Conservation (phyloP, 441 rosid species). For the Macaranga tanarius region DNA sequence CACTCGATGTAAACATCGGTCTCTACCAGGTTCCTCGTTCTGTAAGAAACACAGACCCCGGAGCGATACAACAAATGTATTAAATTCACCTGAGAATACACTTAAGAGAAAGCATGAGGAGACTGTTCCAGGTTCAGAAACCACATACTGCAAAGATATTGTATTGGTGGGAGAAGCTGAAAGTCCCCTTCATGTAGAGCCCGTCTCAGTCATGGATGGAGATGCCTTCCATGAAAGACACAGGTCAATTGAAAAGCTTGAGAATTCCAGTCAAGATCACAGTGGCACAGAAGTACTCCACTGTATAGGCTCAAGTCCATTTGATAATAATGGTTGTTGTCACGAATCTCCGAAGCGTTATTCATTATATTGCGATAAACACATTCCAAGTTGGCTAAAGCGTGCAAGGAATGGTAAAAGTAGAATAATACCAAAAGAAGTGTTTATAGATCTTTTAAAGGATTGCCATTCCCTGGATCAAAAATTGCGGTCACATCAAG, state of each 20-base stretch:
- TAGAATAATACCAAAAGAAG: constrained; percentile 91
- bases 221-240: constrained; percentile 36
- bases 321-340: constrained; percentile 49
- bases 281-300: constrained; percentile 35
- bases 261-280: constrained; percentile 41
- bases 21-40: constrained; percentile 74
- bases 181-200: constrained; percentile 49
- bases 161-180: constrained; percentile 50
- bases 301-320: constrained; percentile 65
- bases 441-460: constrained; percentile 71
- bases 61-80: constrained; percentile 32
- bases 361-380: constrained; percentile 82
- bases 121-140: constrained; percentile 39
- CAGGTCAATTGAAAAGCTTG: constrained; percentile 45
- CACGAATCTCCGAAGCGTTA: constrained; percentile 67
- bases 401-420: constrained; percentile 98
- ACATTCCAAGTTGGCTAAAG: constrained; percentile 99
- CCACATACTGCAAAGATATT: constrained; percentile 47
- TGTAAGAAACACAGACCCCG: constrained; percentile 94
- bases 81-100: constrained; percentile 35
- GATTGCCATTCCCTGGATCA: constrained; percentile 61
- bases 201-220: constrained; percentile 39
- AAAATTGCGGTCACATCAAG: constrained; percentile 76
- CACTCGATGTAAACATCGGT: constrained; percentile 90
- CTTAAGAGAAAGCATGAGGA: constrained; percentile 63